Base-by-base conservation (phyloP, 2,329 filamentous ascomycete species). In the Coniochaeta ligniaria region DNA sequence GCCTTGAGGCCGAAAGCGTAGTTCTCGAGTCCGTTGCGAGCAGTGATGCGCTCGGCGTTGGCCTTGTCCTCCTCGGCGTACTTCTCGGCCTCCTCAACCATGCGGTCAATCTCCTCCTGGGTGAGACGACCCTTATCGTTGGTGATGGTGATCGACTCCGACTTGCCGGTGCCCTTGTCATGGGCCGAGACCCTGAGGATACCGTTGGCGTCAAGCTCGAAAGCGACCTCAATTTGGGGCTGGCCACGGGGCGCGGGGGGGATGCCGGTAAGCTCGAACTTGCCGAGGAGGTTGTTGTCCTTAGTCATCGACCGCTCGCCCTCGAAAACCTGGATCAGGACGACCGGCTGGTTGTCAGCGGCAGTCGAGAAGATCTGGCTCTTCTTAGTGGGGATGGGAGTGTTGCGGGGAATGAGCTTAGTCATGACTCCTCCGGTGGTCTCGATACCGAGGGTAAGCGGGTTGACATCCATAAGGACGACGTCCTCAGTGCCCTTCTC, bases 21-120 rank as follows among this genome's bases (percentile, higher is more conserved):
- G 88, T 98, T 98, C 87, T 99, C 95, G 64, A 99, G 90, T 69
- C 88, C 87, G 80, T 99, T 98, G 74, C 94, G 90, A 70, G 93
- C 89, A 83, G 97, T 93, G 70, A 99, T 96, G 81, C 93, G 93
- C 82, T 95, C 91, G 75, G 92, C 92, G 72, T 91, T 96, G 65
- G 93, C 93, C 87, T 98, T 98, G 83, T 99, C 95, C 81, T 98
- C 95, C 78, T 99, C 95, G 73, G 95, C 95, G 76, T 93, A 98
- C 82, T 97, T 91, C 87, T 98, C 95, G 63, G 95, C 95, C 80
- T 99, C 95, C 69, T 89, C 88, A 66, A 99, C 92, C 95, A 99
- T 99, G 78, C 95, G 95, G 78, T 98, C 94, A 70, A 99, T 99
- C 78, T 99, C 95, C 69, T 99, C 95, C 72, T 90, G 89, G 70